Base-by-base conservation (phyloP, 257 asterid species). In the Scutellaria galericulata region DNA sequence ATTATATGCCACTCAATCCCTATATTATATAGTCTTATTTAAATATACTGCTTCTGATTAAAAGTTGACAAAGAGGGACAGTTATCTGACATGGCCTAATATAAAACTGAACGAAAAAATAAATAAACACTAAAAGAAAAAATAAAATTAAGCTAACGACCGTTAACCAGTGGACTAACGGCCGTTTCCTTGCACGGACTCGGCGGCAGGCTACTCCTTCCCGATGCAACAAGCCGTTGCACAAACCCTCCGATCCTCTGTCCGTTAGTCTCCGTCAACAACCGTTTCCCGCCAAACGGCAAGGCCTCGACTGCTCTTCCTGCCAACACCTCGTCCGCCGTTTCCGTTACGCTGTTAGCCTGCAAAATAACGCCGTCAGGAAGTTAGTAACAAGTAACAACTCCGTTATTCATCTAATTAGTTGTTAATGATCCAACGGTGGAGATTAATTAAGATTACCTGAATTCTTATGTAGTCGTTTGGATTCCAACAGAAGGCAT, bases 121-220 rank as follows among this genome's bases (percentile, higher is more conserved):
- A 65, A 68, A 63, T 1, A 62, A 45, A 48, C 37, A 63, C 5
- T 41, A 57, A 44, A 20, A 46, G 9, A 12, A 6, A 4, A 31
- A 3, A 50, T 22, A 9, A 15, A 57, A 50, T 1, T 4, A 4
- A 71, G 35, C 70, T 94, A 94, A 82, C 99, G 96, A 65, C 97
- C 97, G 87, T 88, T 80, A 82, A 85, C 86, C 4, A 91, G 87
- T 4, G 91, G 95, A 75, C 88, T 88, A 83, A 91, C 97, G 84
- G 86, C 87, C 42, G 86, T 77, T 71, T 91, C 96, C 73, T 94
- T 91, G 93, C 96, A 84, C 69, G 99, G 99, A 71, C 99, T 94
- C 35, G 99, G 95, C 52, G 99, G 99, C 82, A 81, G 78, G 70
- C 98, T 89, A 76, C 79, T 88, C 86, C 80, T 84, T 5, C 97